These are phyloP conservation scores for Colletotrichum trifolii DNA, from an alignment of 2,329 filamentous ascomycete genomes.

Conservation along the genomic window DNA sequence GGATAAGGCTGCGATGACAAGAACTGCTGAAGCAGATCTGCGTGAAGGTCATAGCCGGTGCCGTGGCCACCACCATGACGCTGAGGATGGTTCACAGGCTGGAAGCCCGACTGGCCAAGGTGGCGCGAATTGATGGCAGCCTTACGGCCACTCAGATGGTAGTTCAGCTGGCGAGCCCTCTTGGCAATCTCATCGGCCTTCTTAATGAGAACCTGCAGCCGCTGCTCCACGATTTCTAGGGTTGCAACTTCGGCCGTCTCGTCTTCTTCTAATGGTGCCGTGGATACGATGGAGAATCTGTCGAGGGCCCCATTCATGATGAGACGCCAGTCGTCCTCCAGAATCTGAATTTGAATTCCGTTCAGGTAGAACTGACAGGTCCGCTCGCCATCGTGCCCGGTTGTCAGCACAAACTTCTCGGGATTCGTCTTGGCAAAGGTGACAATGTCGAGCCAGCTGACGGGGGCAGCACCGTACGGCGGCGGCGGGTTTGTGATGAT, in stretches of 20 bases:
- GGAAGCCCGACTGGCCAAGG: slow-evolving; percentile 52
- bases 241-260: slow-evolving; percentile 87
- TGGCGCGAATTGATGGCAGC: slow-evolving; percentile 77
- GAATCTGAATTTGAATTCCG: slow-evolving; percentile 84
- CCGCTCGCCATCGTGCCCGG: slow-evolving; percentile 74
- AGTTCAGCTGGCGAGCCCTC: slow-evolving; percentile 79
- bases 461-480: slow-evolving; percentile 62
- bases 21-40: slow-evolving; percentile 68
- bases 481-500: slow-evolving; percentile 67
- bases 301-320: slow-evolving; percentile 86
- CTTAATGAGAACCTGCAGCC: slow-evolving; percentile 80
- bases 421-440: slow-evolving; percentile 85
- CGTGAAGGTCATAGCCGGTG: slow-evolving; percentile 60
- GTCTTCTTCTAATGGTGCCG: slow-evolving; percentile 85
- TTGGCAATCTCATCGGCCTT: slow-evolving; percentile 78
- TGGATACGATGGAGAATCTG: slow-evolving; percentile 76
- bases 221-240: slow-evolving; percentile 84
- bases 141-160: slow-evolving; percentile 79
- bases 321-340: slow-evolving; percentile 87
- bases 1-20: slow-evolving; percentile 41
- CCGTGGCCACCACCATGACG: slow-evolving; percentile 41
- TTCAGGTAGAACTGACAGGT: slow-evolving; percentile 87
- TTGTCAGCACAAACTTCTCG: slow-evolving; percentile 78
- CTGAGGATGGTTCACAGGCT: slow-evolving; percentile 46
- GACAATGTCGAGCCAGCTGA: slow-evolving; percentile 88